Evolutionary conservation across 1,284 basidiomycete species (phyloP).

Genomic region (Boletus semigastroideus): DNA sequence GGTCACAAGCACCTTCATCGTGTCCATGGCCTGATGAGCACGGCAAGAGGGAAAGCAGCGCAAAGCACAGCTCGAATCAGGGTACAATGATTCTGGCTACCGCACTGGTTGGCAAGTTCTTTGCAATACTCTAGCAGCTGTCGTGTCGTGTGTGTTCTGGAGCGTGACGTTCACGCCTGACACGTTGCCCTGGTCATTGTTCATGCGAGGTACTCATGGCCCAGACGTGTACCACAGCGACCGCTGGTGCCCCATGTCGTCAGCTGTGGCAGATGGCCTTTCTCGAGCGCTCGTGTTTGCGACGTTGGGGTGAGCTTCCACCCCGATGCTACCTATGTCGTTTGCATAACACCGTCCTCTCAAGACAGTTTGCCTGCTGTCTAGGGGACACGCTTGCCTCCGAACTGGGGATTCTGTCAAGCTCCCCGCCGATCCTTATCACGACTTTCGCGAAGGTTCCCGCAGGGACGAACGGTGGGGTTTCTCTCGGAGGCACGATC

Average conservation of each 20-base stretch:
- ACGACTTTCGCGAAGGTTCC: slow-evolving; percentile 76
- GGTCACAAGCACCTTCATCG: background rate
- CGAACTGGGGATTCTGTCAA: slow-evolving; percentile 82
- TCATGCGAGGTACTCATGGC: slow-evolving; percentile 7
- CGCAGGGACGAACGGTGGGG: slow-evolving; percentile 89
- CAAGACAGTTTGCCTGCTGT: slow-evolving; percentile 79
- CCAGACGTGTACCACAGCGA: slow-evolving; percentile 16
- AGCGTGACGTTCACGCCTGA: slow-evolving; percentile 52
- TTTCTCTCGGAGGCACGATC: slow-evolving; percentile 73
- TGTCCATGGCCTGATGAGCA: slow-evolving; percentile 6
- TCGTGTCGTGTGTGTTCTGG: slow-evolving; percentile 68
- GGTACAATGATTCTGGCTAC: slow-evolving; percentile 69
- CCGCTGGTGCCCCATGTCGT: slow-evolving; percentile 30
- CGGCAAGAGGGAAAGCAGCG: slow-evolving; percentile 58
- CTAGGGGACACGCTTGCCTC: slow-evolving; percentile 81
- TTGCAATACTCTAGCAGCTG: slow-evolving; percentile 74
- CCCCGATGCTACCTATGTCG: no score
- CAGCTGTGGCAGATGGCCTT: slow-evolving; percentile 38
- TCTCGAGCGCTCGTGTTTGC: slow-evolving; percentile 64
- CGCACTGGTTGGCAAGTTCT: slow-evolving; percentile 79
- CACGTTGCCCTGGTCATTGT: slow-evolving; percentile 30
- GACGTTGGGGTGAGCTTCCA: slow-evolving; percentile 65
- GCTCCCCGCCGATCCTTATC: slow-evolving; percentile 66
- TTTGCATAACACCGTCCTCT: background rate
- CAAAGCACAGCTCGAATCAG: slow-evolving; percentile 81